Percentiles rank a stretch among this genome's conserved stretches.
Evolutionary conservation across 805 yeast genomes (phyloP).

Genomic region (Barnettozyma californica): DNA sequence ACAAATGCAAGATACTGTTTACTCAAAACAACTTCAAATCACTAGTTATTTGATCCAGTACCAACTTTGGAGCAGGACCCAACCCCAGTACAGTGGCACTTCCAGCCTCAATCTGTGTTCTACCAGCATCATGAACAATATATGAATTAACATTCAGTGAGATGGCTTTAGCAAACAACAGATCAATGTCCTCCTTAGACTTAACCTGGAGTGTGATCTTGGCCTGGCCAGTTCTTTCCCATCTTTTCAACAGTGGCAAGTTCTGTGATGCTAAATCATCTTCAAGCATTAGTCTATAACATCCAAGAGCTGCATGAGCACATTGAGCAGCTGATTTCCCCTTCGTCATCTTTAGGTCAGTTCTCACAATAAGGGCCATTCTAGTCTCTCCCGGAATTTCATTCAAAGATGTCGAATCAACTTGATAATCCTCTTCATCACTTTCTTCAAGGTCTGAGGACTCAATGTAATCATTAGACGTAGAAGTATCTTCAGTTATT

Average conservation of each 20-base stretch:
- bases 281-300: constrained; percentile 64
- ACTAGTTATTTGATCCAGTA: constrained; percentile 78
- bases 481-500: constrained; percentile 8
- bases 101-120: constrained; percentile 95
- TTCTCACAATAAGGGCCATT: constrained; percentile 85
- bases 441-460: constrained; percentile 39
- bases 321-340: constrained; percentile 98
- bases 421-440: constrained; percentile 49
- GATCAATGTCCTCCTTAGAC: constrained; percentile 62
- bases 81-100: constrained; percentile 93
- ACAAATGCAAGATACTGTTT: neutral
- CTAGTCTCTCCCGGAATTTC: constrained; percentile 73
- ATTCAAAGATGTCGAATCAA: constrained; percentile 56
- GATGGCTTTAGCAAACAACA: constrained; percentile 74
- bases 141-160: constrained; percentile 73
- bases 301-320: constrained; percentile 93
- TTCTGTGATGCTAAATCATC: constrained; percentile 49
- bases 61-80: constrained; percentile 90
- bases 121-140: constrained; percentile 91
- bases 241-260: constrained; percentile 58
- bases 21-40: constrained; percentile 66
- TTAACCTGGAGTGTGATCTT: constrained; percentile 81
- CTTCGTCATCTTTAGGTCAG: constrained; percentile 85
- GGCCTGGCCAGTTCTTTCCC: constrained; percentile 89
- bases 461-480: constrained; percentile 25